phyloP scores from a whole-genome alignment of 306 rosid genomes.

The Senna siamea region DNA sequence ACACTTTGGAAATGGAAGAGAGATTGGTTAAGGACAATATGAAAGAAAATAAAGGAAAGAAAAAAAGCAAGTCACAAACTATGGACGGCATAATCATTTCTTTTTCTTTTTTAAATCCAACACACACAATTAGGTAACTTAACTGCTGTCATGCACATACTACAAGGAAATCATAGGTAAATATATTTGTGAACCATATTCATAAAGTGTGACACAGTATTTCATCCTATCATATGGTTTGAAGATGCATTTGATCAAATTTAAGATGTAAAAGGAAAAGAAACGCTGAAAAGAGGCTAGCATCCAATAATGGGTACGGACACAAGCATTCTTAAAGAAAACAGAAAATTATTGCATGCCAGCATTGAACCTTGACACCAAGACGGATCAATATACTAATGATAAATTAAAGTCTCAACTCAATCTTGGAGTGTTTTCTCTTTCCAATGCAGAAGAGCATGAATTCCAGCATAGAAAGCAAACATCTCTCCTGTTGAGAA shows the following conservation, averaged over 20 bases:
- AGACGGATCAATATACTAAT: background rate
- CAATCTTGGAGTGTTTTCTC: slow-evolving; percentile 8
- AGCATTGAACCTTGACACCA: slow-evolving; percentile 6
- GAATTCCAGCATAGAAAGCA: slow-evolving; percentile 10
- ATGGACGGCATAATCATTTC: background rate
- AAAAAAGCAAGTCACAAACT: background rate
- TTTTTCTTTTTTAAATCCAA: background rate
- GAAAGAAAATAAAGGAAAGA: slow-evolving; percentile 12
- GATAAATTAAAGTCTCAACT: background rate
- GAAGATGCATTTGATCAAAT: slow-evolving; percentile 22
- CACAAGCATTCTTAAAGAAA: background rate
- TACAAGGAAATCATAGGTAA: slow-evolving; percentile 13
- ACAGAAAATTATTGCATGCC: slow-evolving; percentile 11
- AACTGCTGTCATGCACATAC: slow-evolving; percentile 18
- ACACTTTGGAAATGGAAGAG: slow-evolving; percentile 36
- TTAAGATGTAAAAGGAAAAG: background rate
- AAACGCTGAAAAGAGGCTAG: slow-evolving; percentile 18
- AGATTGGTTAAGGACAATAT: slow-evolving; percentile 12
- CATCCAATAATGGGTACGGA: slow-evolving; percentile 3
- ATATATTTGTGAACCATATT: background rate
- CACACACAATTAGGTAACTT: slow-evolving; percentile 19
- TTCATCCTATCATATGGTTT: background rate
- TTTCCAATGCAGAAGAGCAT: slow-evolving; percentile 1
- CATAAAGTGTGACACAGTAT: background rate
- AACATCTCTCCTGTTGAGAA: background rate